Percentiles rank a stretch among this genome's conserved stretches.
Evolutionary conservation across 176 grass and related monocot genomes (phyloP).

Genomic region (Carex cristatella): DNA sequence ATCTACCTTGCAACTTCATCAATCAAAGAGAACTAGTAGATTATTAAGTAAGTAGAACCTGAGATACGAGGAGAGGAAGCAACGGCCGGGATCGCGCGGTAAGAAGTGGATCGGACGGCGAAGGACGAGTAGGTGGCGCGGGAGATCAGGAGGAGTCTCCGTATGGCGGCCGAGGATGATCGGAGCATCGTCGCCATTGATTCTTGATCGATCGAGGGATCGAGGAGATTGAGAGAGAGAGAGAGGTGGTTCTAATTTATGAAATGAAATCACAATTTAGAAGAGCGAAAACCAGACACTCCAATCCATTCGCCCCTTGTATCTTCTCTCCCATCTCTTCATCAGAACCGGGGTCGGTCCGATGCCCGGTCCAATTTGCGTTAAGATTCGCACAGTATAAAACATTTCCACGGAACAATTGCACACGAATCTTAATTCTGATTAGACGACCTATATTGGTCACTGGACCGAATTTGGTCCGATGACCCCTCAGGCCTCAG

Average conservation of each 20-base stretch:
- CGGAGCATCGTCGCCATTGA: conserved; percentile 63
- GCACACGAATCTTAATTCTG: too few species aligned
- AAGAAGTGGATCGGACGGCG: conserved; percentile 30
- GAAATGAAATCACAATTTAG: neutral
- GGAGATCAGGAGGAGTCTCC: conserved; percentile 29
- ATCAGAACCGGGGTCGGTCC: too few species aligned
- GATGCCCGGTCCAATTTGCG: too few species aligned
- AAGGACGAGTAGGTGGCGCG: conserved; percentile 21
- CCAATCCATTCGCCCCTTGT: neutral
- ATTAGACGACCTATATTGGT: too few species aligned
- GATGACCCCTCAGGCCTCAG: too few species aligned
- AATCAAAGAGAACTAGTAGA: neutral
- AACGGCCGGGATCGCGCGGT: conserved; percentile 33
- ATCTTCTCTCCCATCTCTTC: too few species aligned
- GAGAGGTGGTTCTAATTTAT: neutral
- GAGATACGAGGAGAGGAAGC: conserved; percentile 27
- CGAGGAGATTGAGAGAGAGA: neutral
- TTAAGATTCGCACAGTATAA: too few species aligned
- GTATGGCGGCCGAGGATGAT: conserved; percentile 29
- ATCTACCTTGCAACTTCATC: neutral
- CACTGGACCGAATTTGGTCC: too few species aligned
- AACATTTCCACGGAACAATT: too few species aligned
- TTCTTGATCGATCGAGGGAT: conserved; percentile 24
- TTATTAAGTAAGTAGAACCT: conserved; percentile 11
- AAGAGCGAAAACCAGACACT: neutral